Evolutionary conservation across 2,329 filamentous ascomycete species (phyloP), one percentile per base, ranked within the genome.

Genomic region (Ascochyta pisi): DNA sequence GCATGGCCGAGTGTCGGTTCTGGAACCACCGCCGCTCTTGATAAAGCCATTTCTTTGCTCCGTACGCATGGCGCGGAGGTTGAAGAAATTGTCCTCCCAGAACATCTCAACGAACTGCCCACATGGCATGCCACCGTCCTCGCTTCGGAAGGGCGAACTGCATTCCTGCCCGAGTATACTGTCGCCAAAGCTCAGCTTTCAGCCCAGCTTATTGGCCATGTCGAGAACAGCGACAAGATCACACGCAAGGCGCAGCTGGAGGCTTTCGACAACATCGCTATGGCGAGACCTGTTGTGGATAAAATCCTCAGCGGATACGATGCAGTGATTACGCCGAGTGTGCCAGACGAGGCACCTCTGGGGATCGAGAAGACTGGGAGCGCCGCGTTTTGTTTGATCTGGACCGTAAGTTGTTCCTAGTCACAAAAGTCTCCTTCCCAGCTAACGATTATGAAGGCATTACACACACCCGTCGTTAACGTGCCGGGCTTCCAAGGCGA

Each of bases 401-500:
- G 83, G 83, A 84, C 83, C 7, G 49, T 46, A n/a, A 46, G 49
- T 50, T 9, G 8, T 23, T 3, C 26, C 1, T 5, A 3, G 6
- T 13, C 3, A 3, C 5, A 3, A 3, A n/a, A 15, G 35, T 6
- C 10, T 3, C 6, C 6, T 22, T 3, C 10, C 22, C 26, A 37
- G 38, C 51, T 62, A 38, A 63, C 16, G 2, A 59, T 7, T 22
- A 16, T 10, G 26, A 19, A 51, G 63, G 64, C 63, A 53, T 70
- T 89, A 13, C 86, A 89, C 58, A 82, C 79, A 1, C 87, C 87
- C 0, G 84, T 86, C 0, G 71, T 89, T n/a, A 89, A 89, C 56
- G 70, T 89, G 0, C 86, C 86, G 0, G 86, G 86, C 0, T 89
- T 89, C 61, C 71, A 77, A 31, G 86, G 87, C 0, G 76, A 77